phyloP scores from a whole-genome alignment of 805 yeast species.

The Starmerella floricola region DNA sequence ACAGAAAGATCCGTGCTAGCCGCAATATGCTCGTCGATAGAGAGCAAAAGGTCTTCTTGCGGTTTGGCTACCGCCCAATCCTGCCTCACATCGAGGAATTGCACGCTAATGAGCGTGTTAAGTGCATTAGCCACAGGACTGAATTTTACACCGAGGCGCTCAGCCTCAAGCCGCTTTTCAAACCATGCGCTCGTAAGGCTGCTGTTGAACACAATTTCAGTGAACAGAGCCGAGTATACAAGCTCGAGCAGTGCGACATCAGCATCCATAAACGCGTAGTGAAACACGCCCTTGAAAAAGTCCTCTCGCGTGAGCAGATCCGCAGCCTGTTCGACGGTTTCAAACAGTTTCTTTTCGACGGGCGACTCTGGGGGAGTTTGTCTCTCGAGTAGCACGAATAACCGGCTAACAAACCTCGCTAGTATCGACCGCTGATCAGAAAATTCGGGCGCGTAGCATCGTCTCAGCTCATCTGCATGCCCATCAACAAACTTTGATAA shows the following conservation, averaged over 20 bases:
- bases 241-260: constrained; percentile 17
- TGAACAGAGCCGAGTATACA: constrained; percentile 18
- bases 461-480: constrained; percentile 11
- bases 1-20: constrained; percentile 2
- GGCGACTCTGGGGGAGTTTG: not conserved
- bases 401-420: constrained; percentile 10
- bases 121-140: constrained; percentile 10
- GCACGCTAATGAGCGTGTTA: constrained; percentile 18
- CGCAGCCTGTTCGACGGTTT: constrained; percentile 11
- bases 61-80: constrained; percentile 17
- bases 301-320: constrained; percentile 11
- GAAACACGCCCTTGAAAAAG: constrained; percentile 19
- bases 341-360: not conserved
- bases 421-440: constrained; percentile 9
- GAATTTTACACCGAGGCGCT: not conserved
- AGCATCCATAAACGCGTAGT: constrained; percentile 5
- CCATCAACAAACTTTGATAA: constrained; percentile 15
- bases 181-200: constrained; percentile 19
- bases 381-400: constrained; percentile 14
- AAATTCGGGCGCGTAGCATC: constrained; percentile 10
- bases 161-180: constrained; percentile 6
- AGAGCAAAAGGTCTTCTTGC: constrained; percentile 16
- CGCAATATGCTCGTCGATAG: constrained; percentile 16
- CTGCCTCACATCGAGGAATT: constrained; percentile 25
- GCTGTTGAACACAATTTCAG: constrained; percentile 21